Base-by-base conservation (phyloP, 1,284 basidiomycete genomes). In the Boletellus dicymbophilus region DNA sequence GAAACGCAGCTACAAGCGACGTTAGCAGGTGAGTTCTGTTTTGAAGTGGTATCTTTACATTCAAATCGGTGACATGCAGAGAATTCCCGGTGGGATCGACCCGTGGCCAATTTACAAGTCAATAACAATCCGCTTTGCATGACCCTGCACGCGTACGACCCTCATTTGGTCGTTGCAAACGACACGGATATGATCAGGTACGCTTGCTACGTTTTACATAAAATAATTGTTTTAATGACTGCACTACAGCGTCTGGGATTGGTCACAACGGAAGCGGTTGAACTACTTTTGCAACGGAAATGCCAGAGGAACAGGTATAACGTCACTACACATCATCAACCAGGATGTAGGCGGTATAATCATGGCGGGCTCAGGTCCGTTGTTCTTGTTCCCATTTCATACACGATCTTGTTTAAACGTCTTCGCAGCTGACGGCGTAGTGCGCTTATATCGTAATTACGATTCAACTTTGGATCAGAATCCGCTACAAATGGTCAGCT, bases 301-400 rank as follows among this genome's bases (percentile, higher is more conserved):
- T 66, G 82, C 89, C 1, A 75, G 74, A 46, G 88, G 89, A 34
- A 91, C 88, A 10, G 86, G 82, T 52, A 93, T 98, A 55, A 97
- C 96, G 0, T 87, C 90, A 2, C 72, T 98, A n/a, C 81, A 93
- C 48, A 88, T 98, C 64, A 93, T 99, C 70, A 98, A 99, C 67
- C 93, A 99, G 70, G 95, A 97, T 53, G 90, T 94, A 12, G 90
- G 93, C 20, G 93, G 93, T 1, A 84, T 98, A 52, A 85, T 99
- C 53, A 73, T 99, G 48, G 88, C 92, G 36, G 94, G 87, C 9
- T 89, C 95, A 47, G 85, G 93, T 93, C 63, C 58, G 82, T 70
- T 37, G 3, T 46, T 44, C 33, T 44, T n/a, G 16, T 30, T 7
- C 21, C 13, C 16, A 23, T 15, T 37, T 22, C 28, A 33, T 27